phyloP scores from a whole-genome alignment of 2,329 filamentous ascomycete genomes.

The Bretziella fagacearum region DNA sequence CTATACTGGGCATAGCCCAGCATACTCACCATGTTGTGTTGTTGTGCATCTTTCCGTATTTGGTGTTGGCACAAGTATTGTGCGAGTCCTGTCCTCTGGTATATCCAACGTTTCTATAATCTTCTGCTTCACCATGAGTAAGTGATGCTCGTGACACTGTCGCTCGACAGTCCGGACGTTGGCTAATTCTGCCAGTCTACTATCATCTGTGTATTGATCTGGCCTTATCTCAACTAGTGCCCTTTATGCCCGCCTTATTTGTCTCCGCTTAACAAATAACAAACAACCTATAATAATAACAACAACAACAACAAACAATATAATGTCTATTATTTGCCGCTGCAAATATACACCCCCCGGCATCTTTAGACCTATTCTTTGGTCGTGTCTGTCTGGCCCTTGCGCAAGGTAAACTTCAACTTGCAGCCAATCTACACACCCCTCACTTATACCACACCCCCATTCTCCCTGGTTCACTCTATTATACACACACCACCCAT shows the following conservation, averaged over 20 bases:
- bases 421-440: not conserved
- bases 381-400: too few species aligned
- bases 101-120: slow-evolving; percentile 1
- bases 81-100: not conserved
- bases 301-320: too few species aligned
- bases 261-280: too few species aligned
- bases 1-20: too few species aligned
- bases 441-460: too few species aligned
- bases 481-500: not conserved
- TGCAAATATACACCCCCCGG: too few species aligned
- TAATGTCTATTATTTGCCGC: too few species aligned
- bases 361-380: too few species aligned
- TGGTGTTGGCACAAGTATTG: not conserved
- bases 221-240: too few species aligned
- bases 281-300: too few species aligned
- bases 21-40: too few species aligned
- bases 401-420: not conserved
- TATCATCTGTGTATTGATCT: not conserved
- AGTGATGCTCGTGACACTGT: not conserved
- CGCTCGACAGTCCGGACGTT: not conserved
- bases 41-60: not conserved
- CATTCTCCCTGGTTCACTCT: not conserved
- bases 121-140: not conserved
- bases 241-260: too few species aligned
- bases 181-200: not conserved